Evolutionary conservation across 1,139 yeast genomes (phyloP), one percentile per base, ranked within the genome.

Genomic region (Zygoascus meyerae): DNA sequence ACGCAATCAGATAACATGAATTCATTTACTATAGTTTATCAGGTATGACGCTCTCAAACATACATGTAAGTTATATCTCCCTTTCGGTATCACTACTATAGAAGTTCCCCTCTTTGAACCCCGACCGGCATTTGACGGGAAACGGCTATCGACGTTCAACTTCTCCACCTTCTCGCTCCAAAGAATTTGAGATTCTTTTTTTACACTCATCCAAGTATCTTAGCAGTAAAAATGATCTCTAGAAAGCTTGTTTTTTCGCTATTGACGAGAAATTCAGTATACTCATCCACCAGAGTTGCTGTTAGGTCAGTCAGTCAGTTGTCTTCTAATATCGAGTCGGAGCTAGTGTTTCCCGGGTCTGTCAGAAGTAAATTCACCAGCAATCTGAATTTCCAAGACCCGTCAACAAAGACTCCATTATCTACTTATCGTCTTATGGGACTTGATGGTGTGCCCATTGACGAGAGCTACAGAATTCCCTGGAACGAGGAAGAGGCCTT

Each of bases 271-370:
- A 21, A 21, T 21, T 5, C 7, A 21, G 26, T 21, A 21, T 21
- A 4, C 26, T 7, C 26, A 21, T 5, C 26, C 7, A 7, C 26
- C 7, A 21, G 7, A 21, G 26, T 7, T 21, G 26, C 21, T 16
- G 29, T 18, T 7, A 7, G 42, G 28, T 21, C 26, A 8, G 48
- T 60, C 3, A 53, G 64, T 10, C 64, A 60, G 50, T 51, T 56
- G 15, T 51, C 59, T 8, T 51, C 53, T 15, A 47, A 49, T 7
- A 56, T 58, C 43, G 55, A 59, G 40, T 54, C 51, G 9, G 63
- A 59, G 42, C 53, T 61, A 40, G 62, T 59, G 16, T 61, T 61
- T 47, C 66, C 66, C 2, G 67, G 67, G 8, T 55, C 65, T 1
- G 53, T 61, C n/a, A 51, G 54, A 35, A 51, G 58, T 51, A 53